Conservation (phyloP, 2,329 filamentous ascomycete species). For the Xylaria sp. region DNA sequence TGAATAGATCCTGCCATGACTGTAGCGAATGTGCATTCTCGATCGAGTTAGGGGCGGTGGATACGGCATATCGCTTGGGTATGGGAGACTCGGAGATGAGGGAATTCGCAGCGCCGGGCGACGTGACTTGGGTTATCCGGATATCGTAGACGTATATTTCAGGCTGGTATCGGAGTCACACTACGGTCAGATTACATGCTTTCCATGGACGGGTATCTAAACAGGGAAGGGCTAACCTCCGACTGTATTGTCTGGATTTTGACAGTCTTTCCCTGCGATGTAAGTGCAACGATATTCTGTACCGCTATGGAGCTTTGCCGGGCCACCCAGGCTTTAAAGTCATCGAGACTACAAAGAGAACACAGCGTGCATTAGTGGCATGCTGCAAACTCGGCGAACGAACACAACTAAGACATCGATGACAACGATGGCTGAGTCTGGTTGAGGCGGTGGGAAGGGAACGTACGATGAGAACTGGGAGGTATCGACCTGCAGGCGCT, state of each 20-base stretch:
- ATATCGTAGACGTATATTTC: slow-evolving; percentile 95
- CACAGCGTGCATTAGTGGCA: slow-evolving; percentile 16
- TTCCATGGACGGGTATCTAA: not conserved
- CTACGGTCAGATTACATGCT: slow-evolving; percentile 9
- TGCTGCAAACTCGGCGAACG: slow-evolving; percentile 18
- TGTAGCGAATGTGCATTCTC: slow-evolving; percentile 76
- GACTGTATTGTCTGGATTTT: slow-evolving; percentile 78
- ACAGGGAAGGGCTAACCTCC: slow-evolving; percentile 63
- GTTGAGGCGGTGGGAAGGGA: slow-evolving; percentile 35
- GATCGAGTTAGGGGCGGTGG: slow-evolving; percentile 79
- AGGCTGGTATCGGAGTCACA: slow-evolving; percentile 53
- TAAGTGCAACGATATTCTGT: slow-evolving; percentile 85
- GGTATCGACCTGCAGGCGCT: slow-evolving; percentile 78
- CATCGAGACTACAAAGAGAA: slow-evolving; percentile 67
- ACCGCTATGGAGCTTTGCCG: slow-evolving; percentile 72
- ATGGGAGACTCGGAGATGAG: slow-evolving; percentile 53
- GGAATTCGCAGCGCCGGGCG: slow-evolving; percentile 47
- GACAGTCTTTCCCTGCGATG: slow-evolving; percentile 79
- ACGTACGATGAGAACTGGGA: slow-evolving; percentile 74
- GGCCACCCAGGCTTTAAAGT: slow-evolving; percentile 80
- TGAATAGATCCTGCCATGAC: slow-evolving; percentile 89
- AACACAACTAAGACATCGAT: slow-evolving; percentile 8
- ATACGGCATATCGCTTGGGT: slow-evolving; percentile 59
- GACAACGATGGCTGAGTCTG: slow-evolving; percentile 5
- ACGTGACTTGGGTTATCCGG: slow-evolving; percentile 65